These are phyloP conservation scores for Ramaria rubella DNA, from an alignment of 768 basidiomycete genomes.

Conservation along the genomic window DNA sequence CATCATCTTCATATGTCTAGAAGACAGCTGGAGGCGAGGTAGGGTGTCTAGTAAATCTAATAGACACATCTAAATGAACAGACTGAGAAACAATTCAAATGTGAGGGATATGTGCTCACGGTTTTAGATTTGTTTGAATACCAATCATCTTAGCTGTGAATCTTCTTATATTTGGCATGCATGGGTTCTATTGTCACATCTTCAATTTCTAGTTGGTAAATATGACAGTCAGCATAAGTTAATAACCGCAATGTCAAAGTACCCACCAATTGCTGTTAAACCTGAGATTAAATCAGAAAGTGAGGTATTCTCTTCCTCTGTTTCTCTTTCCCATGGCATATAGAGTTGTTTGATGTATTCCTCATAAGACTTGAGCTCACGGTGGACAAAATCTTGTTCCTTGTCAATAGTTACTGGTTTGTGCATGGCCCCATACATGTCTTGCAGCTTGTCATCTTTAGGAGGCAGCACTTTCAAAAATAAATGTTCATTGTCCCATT, in stretches of 20 bases:
- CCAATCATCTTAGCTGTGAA: not conserved
- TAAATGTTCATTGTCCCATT: no score
- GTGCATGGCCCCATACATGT: no score
- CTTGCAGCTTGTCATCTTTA: no score
- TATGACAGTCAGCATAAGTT: not conserved
- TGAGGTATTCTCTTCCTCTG: no score
- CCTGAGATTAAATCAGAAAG: no score
- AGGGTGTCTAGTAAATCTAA: not conserved
- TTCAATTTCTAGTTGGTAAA: not conserved
- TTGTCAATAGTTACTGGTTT: no score
- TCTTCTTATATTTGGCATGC: not conserved
- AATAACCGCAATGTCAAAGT: not conserved
- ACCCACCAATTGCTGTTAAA: not conserved
- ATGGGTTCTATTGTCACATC: not conserved
- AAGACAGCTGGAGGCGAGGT: slow-evolving; percentile 1
- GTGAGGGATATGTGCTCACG: not conserved
- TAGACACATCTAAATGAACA: not conserved
- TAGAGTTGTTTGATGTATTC: no score
- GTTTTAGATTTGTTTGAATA: not conserved
- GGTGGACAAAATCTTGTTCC: no score
- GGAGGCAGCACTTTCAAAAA: no score
- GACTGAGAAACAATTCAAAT: not conserved
- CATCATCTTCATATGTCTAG: not conserved
- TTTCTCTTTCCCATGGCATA: no score
- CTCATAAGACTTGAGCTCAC: no score